Percentiles rank a stretch among this genome's conserved stretches.
Evolutionary conservation across 306 rosid species (phyloP).

Genomic region (Quillaja saponaria): DNA sequence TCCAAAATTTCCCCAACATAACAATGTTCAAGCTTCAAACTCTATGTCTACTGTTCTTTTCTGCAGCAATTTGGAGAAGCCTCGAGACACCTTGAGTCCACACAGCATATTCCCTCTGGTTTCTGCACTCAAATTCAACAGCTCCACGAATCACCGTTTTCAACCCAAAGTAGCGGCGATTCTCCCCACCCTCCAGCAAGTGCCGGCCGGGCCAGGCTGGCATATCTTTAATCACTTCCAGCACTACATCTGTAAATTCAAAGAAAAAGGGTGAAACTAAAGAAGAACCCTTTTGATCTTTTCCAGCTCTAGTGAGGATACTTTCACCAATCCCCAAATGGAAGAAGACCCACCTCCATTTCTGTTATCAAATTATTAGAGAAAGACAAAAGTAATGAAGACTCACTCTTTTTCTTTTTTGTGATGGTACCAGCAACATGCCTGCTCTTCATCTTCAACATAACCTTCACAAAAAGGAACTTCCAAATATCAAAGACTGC

Average conservation of each 20-base stretch:
- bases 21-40: slow-evolving; percentile 25
- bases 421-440: slow-evolving; percentile 99
- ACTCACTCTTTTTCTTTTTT: slow-evolving; percentile 99
- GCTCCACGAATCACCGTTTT: slow-evolving; percentile 69
- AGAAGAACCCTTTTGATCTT: slow-evolving; percentile 40
- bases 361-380: slow-evolving; percentile 52
- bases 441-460: slow-evolving; percentile 98
- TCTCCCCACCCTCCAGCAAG: slow-evolving; percentile 75
- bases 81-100: slow-evolving; percentile 92
- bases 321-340: slow-evolving; percentile 86
- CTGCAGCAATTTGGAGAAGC: slow-evolving; percentile 71
- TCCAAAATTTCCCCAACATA: slow-evolving; percentile 25
- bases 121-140: slow-evolving; percentile 84
- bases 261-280: slow-evolving; percentile 28
- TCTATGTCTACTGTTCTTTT: slow-evolving; percentile 55
- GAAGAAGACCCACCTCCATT: slow-evolving; percentile 78
- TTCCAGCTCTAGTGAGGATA: slow-evolving; percentile 38
- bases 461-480: slow-evolving; percentile 74
- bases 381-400: slow-evolving; percentile 58
- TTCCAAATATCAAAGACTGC: slow-evolving; percentile 36
- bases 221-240: slow-evolving; percentile 76
- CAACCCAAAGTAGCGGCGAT: slow-evolving; percentile 88
- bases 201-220: slow-evolving; percentile 98
- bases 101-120: slow-evolving; percentile 76
- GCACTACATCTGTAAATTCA: slow-evolving; percentile 66